Base-by-base conservation (phyloP, 2,329 filamentous ascomycete genomes). In the Daldinia sp. region DNA sequence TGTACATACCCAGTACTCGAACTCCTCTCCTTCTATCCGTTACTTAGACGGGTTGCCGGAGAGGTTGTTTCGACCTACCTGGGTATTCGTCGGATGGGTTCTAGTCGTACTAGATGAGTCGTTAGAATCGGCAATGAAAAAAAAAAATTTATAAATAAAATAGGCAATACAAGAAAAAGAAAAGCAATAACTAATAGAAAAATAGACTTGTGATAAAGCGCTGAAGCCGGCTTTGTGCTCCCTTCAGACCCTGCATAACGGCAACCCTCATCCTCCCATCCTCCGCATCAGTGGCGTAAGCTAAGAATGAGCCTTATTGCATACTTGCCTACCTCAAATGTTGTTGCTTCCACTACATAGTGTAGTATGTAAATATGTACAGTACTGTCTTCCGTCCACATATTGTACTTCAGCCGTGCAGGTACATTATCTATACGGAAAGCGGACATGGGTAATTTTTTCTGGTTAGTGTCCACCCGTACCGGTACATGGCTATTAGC, bases 201-300 rank as follows among this genome's bases (percentile, higher is more conserved):
- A 50, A 29, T 21, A 37, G 13, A 27, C 27, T 29, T 34, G 10
- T 29, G 27, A 41, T 43, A 57, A 43, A 45, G 45, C 30, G 47
- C 30, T 51, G 48, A 61, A 50, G 47, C 49, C 51, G 62, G 55
- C 63, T 60, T 55, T 61, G 61, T 63, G 52, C 48, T 66, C 35
- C 63, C 60, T 64, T 68, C 62, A 74, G 74, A 74, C 74, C 74
- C 74, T 76, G 74, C 74, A 75, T 76, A 69, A 68, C 64, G 64
- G 62, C 61, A 69, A 65, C 64, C 70, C 59, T 63, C 61, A 63
- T 61, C 56, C 54, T 60, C 56, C 66, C 68, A 72, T 72, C 70
- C 71, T 73, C 73, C 71, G 71, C 74, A 75, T 75, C 73, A 73
- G 72, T 76, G 73, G 74, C 73, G 73, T 72, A 68, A 67, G 65